Conservation (phyloP, 805 yeast species). For the Candida nitratophila region DNA sequence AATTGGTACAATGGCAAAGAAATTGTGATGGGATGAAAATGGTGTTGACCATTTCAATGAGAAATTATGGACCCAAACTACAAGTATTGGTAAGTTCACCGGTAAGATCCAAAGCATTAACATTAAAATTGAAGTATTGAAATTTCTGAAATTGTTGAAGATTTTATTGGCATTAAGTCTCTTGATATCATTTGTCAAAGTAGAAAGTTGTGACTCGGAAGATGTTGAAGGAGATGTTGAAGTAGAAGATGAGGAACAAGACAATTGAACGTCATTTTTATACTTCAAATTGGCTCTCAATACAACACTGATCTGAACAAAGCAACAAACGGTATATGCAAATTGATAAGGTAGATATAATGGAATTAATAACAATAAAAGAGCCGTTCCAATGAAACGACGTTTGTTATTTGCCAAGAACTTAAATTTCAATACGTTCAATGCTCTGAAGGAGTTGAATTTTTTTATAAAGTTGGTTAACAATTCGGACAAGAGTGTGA, state of each 20-base stretch:
- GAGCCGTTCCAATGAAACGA: conserved; percentile 26
- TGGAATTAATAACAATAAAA: conserved; percentile 40
- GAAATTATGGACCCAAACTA: conserved; percentile 78
- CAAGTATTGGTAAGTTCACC: conserved; percentile 65
- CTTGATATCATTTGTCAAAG: too few species aligned
- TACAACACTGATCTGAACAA: conserved; percentile 52
- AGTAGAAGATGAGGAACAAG: not conserved
- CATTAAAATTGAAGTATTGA: conserved; percentile 53
- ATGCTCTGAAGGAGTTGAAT: not conserved
- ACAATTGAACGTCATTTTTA: not conserved
- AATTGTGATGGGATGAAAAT: conserved; percentile 80
- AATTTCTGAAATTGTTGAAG: conserved; percentile 35
- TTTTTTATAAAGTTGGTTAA: not conserved
- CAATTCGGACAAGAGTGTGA: not conserved
- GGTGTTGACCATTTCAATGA: conserved; percentile 76
- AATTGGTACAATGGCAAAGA: conserved; percentile 70
- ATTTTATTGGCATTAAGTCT: not conserved
- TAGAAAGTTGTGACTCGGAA: too few species aligned
- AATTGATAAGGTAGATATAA: conserved; percentile 77
- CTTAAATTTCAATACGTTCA: not conserved
- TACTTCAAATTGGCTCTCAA: conserved; percentile 20
- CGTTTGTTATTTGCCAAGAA: conserved; percentile 10
- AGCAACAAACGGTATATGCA: conserved; percentile 54
- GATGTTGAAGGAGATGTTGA: too few species aligned
- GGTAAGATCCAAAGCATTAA: conserved; percentile 76